Conservation (phyloP, 768 basidiomycete genomes). For the Tylopilus plumbeoviolaceoides region DNA sequence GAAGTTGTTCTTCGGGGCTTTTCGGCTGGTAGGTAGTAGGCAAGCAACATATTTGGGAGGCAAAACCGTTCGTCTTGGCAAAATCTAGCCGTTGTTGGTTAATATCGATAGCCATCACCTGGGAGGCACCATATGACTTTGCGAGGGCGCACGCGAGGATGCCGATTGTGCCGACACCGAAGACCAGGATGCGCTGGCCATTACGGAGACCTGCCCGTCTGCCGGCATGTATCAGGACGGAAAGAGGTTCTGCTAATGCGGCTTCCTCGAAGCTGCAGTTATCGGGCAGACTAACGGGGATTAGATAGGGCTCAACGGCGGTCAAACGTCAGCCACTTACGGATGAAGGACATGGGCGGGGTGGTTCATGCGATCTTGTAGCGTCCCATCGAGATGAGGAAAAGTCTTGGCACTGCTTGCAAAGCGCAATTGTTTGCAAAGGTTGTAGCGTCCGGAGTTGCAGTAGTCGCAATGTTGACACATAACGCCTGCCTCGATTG, state of each 20-base stretch:
- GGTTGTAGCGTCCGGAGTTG: slow-evolving; percentile 79
- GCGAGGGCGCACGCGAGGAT: slow-evolving; percentile 84
- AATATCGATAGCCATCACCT: slow-evolving; percentile 81
- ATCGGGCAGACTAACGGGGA: slow-evolving; percentile 60
- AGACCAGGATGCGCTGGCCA: slow-evolving; percentile 77
- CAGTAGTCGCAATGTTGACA: slow-evolving; percentile 76
- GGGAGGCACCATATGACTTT: slow-evolving; percentile 62
- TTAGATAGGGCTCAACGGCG: slow-evolving; percentile 8
- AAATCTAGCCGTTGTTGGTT: slow-evolving; percentile 79
- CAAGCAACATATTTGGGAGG: slow-evolving; percentile 65
- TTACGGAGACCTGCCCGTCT: slow-evolving; percentile 41
- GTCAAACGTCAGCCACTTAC: slow-evolving; percentile 43
- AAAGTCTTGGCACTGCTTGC: slow-evolving; percentile 86
- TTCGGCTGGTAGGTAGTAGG: slow-evolving; percentile 47
- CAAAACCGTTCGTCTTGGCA: slow-evolving; percentile 72
- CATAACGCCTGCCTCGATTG: slow-evolving; percentile 90
- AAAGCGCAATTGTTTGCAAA: slow-evolving; percentile 89
- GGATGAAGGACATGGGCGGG: slow-evolving; percentile 83
- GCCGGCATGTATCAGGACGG: slow-evolving; percentile 73
- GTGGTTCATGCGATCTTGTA: slow-evolving; percentile 86
- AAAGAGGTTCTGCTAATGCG: slow-evolving; percentile 90
- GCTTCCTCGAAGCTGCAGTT: slow-evolving; percentile 73
- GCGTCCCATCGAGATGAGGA: slow-evolving; percentile 90
- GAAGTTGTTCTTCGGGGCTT: slow-evolving; percentile 53
- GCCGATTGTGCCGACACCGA: slow-evolving; percentile 92